These are phyloP conservation scores for Rhazya stricta DNA, from an alignment of 257 asterid genomes.

Conservation along the genomic window DNA sequence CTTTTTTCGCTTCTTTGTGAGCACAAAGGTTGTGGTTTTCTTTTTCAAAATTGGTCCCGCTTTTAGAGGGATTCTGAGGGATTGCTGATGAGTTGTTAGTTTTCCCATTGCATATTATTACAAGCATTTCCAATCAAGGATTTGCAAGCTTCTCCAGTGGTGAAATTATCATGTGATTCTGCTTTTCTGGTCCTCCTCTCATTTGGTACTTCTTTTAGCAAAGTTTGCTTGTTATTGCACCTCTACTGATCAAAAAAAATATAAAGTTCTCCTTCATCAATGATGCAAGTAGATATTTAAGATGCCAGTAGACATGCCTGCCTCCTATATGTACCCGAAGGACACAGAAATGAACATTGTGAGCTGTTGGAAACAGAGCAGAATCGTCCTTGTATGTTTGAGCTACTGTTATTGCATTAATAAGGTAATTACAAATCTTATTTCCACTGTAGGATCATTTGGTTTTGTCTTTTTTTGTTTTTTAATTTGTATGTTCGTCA, in stretches of 20 bases:
- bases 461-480: too few relatives aligned
- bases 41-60: neutral
- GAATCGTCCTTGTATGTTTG: neutral
- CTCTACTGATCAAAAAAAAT: neutral
- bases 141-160: constrained; percentile 4
- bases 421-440: neutral
- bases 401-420: neutral
- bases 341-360: neutral
- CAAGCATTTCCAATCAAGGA: neutral
- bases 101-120: neutral
- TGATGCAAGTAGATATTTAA: neutral
- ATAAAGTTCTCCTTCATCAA: neutral
- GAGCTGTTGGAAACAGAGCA: neutral
- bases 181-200: neutral
- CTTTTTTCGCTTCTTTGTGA: neutral
- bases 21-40: neutral
- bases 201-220: neutral
- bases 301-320: too few relatives aligned
- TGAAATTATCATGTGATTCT: neutral
- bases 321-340: too few relatives aligned
- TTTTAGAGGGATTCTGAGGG: constrained; percentile 9
- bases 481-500: too few relatives aligned
- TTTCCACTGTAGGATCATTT: neutral
- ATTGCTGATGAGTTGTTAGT: neutral
- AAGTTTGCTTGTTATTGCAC: neutral